Evolutionary conservation across 768 basidiomycete species (phyloP), one percentile per base, ranked within the genome.

Genomic region (Pleurotus tuber-regium): DNA sequence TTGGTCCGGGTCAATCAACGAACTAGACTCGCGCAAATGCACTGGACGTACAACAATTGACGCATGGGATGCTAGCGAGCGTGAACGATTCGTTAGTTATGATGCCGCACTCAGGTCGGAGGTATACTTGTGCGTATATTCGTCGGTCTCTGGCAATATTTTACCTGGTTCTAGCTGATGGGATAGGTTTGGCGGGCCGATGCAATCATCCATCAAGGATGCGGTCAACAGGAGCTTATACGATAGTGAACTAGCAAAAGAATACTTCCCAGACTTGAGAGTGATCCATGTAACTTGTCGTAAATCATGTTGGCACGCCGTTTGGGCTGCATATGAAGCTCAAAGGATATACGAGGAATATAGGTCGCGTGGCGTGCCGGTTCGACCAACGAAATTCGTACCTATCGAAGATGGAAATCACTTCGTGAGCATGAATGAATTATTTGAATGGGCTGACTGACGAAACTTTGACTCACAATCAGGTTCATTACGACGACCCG

Each of bases 11-110:
- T 40, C 38, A 14, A 48, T 61, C 30, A 55, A 54, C 9, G 56
- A 58, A 1, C 52, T 71, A 4, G 59, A 68, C 33, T 48, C 33
- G 11, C 58, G 62, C 24, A 53, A 42, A 29, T 58, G 59, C 23
- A 48, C 57, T 4, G 57, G 58, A 6, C 39, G 33, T n/a, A 12
- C 53, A 19, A 61, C 64, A 0, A 24, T 64, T 11, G 56, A 59
- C 47, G 44, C 36, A 10, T 63, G 61, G 63, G 64, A 52, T 2
- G 8, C 44, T 2, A 58, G 66, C n/a, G 54, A 64, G n/a, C 47
- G 43, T 16, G 54, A 52, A 9, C 50, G 43, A 1, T 61, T 61
- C 33, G 59, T 51, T 43, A 52, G 60, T 23, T 18, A 46, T 11
- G 43, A 46, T 12, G 59, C 56, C 1, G 44, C 44, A 11, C 21